Evolutionary conservation across 495 filamentous ascomycete genomes (phyloP).

Genomic region (Evernia prunastri): DNA sequence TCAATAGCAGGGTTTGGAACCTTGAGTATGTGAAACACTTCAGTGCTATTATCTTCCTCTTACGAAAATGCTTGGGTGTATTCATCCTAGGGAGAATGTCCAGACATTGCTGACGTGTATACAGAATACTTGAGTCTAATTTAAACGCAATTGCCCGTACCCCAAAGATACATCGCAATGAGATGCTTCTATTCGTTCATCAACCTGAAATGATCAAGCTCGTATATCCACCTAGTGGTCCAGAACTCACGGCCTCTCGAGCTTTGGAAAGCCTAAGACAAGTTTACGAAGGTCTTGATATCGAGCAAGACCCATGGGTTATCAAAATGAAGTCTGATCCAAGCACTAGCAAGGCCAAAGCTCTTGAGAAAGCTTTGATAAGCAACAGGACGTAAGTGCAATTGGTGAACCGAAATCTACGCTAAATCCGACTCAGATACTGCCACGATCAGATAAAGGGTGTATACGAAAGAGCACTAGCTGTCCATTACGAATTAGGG

Average conservation of each 20-base stretch:
- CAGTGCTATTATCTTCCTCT: constrained; percentile 8
- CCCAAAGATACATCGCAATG: constrained; percentile 63
- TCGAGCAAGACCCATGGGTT: constrained; percentile 66
- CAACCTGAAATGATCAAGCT: constrained; percentile 55
- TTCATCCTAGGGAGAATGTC: not conserved
- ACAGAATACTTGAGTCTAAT: constrained; percentile 63
- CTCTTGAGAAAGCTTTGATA: constrained; percentile 42
- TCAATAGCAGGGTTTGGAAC: constrained; percentile 36
- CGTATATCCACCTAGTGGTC: constrained; percentile 34
- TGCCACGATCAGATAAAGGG: constrained; percentile 56
- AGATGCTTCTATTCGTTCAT: constrained; percentile 62
- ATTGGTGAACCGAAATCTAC: not conserved
- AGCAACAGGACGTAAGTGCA: constrained; percentile 45
- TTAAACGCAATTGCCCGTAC: constrained; percentile 66
- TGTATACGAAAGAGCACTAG: constrained; percentile 44
- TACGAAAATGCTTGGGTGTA: not conserved
- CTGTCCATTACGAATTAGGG: constrained; percentile 63
- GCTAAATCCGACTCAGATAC: constrained; percentile 29
- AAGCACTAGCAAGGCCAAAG: constrained; percentile 26
- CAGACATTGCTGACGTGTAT: constrained; percentile 6
- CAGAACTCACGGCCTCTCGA: constrained; percentile 8
- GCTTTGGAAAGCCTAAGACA: constrained; percentile 16
- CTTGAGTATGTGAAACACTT: constrained; percentile 35
- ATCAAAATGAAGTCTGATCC: constrained; percentile 40
- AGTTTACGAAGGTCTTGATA: constrained; percentile 46